Evolutionary conservation across 495 filamentous ascomycete species (phyloP).

Genomic region (Parathielavia hyrcaniae): DNA sequence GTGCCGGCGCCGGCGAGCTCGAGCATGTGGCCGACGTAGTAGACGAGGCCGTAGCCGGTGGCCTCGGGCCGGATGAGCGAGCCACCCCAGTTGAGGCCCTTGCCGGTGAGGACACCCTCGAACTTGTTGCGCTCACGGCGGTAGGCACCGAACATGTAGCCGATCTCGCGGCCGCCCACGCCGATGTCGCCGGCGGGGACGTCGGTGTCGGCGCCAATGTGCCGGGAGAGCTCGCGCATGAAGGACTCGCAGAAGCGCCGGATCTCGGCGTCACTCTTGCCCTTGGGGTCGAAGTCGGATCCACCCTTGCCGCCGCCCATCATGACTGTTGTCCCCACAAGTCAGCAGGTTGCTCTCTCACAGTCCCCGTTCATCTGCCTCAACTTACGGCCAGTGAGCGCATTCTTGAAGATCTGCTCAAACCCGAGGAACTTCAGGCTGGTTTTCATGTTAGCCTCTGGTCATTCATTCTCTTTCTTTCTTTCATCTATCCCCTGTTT

Average conservation of each 20-base stretch:
- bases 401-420: constrained; percentile 99
- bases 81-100: constrained; percentile 89
- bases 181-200: constrained; percentile 94
- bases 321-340: constrained; percentile 53
- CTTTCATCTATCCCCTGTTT: too few species aligned
- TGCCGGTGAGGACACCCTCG: constrained; percentile 94
- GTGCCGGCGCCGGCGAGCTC: constrained; percentile 77
- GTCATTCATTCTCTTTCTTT: not conserved
- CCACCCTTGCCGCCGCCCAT: constrained; percentile 99
- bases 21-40: constrained; percentile 98
- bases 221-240: constrained; percentile 89
- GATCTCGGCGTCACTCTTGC: constrained; percentile 96
- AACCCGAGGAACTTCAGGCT: constrained; percentile 94
- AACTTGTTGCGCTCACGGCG: constrained; percentile 78
- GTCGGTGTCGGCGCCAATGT: constrained; percentile 95
- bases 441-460: constrained; percentile 20
- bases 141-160: constrained; percentile 95
- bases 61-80: constrained; percentile 93
- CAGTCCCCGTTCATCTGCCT: not conserved
- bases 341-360: constrained; percentile 25
- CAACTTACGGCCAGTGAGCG: constrained; percentile 81
- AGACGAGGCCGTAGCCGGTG: constrained; percentile 93
- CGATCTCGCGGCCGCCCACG: constrained; percentile 81
- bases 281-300: constrained; percentile 98
- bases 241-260: constrained; percentile 94